Evolutionary conservation across 495 filamentous ascomycete genomes (phyloP).

Genomic region (Saxispiralis lemnorum): DNA sequence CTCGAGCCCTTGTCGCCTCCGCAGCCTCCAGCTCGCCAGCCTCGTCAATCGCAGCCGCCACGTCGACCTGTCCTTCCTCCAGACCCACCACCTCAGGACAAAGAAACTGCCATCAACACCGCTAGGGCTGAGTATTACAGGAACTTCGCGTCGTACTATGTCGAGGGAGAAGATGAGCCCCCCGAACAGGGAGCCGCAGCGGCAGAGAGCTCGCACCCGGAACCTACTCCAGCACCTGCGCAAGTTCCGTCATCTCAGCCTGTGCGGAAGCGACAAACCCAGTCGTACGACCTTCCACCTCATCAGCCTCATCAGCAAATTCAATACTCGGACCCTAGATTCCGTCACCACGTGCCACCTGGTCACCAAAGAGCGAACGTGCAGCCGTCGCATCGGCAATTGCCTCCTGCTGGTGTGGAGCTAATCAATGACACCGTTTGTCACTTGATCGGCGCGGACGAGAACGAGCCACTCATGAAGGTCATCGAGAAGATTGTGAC

Average conservation of each 20-base stretch:
- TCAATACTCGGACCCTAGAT: neutral
- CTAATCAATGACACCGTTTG: too few species aligned
- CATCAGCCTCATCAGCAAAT: neutral
- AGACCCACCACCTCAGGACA: too few species aligned
- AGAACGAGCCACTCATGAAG: too few species aligned
- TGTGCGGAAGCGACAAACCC: neutral
- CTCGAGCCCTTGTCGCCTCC: constrained; percentile 1
- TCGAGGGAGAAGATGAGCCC: constrained; percentile 4
- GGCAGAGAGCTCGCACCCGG: neutral
- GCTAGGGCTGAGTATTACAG: constrained; percentile 1
- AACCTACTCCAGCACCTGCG: neutral
- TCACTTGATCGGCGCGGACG: too few species aligned
- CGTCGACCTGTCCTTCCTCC: too few species aligned
- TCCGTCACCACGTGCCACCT: too few species aligned
- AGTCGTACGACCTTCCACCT: neutral
- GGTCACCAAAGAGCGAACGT: too few species aligned
- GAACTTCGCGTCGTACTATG: constrained; percentile 6
- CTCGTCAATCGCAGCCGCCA: neutral
- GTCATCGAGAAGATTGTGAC: too few species aligned
- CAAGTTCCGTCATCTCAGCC: neutral
- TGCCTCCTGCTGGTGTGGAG: too few species aligned
- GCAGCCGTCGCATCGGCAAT: too few species aligned
- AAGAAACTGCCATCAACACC: too few species aligned
- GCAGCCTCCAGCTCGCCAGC: neutral
- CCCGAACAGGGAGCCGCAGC: neutral